Evolutionary conservation across 208 protist genomes (phyloP).

Genomic region (Leishmania guyanensis): DNA sequence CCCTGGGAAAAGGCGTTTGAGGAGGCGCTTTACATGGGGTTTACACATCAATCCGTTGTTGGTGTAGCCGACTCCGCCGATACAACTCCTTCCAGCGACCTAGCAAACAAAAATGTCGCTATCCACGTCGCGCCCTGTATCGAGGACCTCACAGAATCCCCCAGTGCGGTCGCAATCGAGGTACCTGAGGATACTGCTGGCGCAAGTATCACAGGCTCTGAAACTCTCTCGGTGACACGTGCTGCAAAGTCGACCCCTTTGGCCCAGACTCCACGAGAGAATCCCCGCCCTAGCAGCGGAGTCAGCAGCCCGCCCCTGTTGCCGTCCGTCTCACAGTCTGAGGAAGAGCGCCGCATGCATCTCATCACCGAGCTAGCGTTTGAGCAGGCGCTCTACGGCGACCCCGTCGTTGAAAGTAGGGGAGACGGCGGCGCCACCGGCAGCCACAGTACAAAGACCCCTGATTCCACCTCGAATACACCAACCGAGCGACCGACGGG

Average conservation of each 20-base stretch:
- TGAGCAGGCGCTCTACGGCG: constrained; percentile 6
- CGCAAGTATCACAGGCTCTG: neutral
- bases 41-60: neutral
- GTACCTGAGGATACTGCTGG: neutral
- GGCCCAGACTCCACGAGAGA: neutral
- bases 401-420: neutral
- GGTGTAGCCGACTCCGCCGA: neutral
- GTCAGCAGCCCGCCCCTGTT: neutral
- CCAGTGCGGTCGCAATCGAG: neutral
- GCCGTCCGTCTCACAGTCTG: neutral
- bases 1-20: constrained; percentile 17
- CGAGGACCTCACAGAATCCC: neutral
- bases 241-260: neutral
- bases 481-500: neutral
- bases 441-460: neutral
- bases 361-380: neutral
- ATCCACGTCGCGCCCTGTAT: neutral
- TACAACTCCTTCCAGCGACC: neutral
- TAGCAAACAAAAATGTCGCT: neutral
- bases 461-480: neutral
- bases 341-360: neutral
- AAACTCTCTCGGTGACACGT: neutral
- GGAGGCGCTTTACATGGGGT: constrained; percentile 13
- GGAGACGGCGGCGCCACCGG: neutral
- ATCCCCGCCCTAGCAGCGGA: neutral